These are phyloP conservation scores for Nemophila menziesii DNA, from an alignment of 257 asterid genomes.

Conservation along the genomic window DNA sequence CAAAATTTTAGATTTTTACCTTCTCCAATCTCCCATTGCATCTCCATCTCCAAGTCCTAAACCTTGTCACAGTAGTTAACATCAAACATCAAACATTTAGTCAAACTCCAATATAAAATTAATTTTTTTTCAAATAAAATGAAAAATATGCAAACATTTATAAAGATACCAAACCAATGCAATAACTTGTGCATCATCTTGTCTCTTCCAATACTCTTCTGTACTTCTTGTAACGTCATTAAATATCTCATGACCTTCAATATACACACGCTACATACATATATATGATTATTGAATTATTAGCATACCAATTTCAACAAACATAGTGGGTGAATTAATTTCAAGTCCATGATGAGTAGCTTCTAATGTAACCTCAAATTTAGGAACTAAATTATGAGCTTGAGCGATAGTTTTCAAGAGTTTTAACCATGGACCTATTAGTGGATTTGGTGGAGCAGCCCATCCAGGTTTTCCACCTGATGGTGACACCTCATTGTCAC, in stretches of 20 bases:
- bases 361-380: slow-evolving; percentile 30
- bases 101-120: not conserved
- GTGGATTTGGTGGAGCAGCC: slow-evolving; percentile 32
- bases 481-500: slow-evolving; percentile 17
- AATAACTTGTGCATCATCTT: slow-evolving; percentile 34
- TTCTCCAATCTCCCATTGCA: slow-evolving; percentile 26
- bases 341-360: slow-evolving; percentile 33
- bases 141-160: too few relatives aligned
- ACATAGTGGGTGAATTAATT: slow-evolving; percentile 29
- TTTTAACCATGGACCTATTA: slow-evolving; percentile 31
- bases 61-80: slow-evolving; percentile 29
- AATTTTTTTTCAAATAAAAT: too few relatives aligned
- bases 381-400: slow-evolving; percentile 22
- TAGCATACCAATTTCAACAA: slow-evolving; percentile 28
- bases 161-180: slow-evolving; percentile 28
- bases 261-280: slow-evolving; percentile 1
- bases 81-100: slow-evolving; percentile 1
- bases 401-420: slow-evolving; percentile 21
- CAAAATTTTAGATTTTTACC: too few relatives aligned
- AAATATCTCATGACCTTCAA: too few relatives aligned
- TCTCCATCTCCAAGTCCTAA: slow-evolving; percentile 27
- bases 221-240: too few relatives aligned
- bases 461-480: slow-evolving; percentile 29
- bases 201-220: slow-evolving; percentile 35
- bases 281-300: not conserved